phyloP scores from a whole-genome alignment of 768 basidiomycete genomes.

The Trametes punicea region DNA sequence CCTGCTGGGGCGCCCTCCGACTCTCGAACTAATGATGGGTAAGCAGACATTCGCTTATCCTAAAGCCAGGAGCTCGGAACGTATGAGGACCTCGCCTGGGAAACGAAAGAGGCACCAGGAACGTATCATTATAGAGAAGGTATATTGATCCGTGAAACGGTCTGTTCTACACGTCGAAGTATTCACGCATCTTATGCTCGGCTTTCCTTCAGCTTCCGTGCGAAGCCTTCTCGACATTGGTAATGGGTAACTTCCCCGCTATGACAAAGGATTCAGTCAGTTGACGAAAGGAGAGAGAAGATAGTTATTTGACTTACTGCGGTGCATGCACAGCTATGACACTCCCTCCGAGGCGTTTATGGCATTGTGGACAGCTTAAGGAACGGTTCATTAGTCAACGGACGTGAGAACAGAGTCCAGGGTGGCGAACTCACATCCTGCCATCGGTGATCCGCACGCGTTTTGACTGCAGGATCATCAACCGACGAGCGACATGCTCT shows the following conservation, averaged over 20 bases:
- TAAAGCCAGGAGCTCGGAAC: too few relatives aligned
- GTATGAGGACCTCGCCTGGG: too few relatives aligned
- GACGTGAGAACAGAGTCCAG: not conserved
- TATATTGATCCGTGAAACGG: too few relatives aligned
- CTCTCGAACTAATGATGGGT: too few relatives aligned
- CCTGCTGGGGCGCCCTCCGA: too few relatives aligned
- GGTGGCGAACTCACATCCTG: slow-evolving; percentile 67
- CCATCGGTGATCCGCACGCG: slow-evolving; percentile 89
- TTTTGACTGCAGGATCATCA: slow-evolving; percentile 76
- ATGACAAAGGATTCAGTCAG: slow-evolving; percentile 4
- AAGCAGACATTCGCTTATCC: too few relatives aligned
- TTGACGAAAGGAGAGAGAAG: not conserved
- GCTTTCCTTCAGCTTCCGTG: slow-evolving; percentile 48
- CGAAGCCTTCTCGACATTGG: slow-evolving; percentile 87
- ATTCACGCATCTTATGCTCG: slow-evolving; percentile 2
- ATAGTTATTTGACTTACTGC: slow-evolving; percentile 43
- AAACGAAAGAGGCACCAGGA: too few relatives aligned
- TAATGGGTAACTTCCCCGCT: slow-evolving; percentile 98
- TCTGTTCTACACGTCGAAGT: not conserved
- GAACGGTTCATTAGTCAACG: too few relatives aligned
- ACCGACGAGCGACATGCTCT: slow-evolving; percentile 67
- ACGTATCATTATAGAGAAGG: too few relatives aligned
- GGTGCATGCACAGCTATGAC: slow-evolving; percentile 94
- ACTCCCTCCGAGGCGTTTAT: slow-evolving; percentile 88
- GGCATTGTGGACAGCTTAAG: slow-evolving; percentile 88